Evolutionary conservation across 805 yeast species (phyloP).

Genomic region (Hanseniaspora opuntiae): DNA sequence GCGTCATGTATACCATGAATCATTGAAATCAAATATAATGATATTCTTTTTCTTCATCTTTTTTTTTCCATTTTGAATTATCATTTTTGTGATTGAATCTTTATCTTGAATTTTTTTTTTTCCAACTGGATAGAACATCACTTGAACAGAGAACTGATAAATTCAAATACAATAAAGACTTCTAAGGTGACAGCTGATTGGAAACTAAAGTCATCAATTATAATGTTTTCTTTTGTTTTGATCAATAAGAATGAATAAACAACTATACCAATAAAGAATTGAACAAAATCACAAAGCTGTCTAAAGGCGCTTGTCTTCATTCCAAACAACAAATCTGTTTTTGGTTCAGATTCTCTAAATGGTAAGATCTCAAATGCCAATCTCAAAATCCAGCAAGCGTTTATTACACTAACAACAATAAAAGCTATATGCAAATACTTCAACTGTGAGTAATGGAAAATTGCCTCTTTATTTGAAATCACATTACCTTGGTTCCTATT

Average conservation of each 20-base stretch:
- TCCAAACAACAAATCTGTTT: background rate
- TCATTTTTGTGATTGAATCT: background rate
- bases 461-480: background rate
- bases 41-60: too few relatives aligned
- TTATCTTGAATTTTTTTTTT: background rate
- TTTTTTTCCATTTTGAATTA: background rate
- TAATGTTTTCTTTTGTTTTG: background rate
- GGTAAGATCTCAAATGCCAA: background rate
- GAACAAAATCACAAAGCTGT: background rate
- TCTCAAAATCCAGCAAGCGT: background rate
- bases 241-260: background rate
- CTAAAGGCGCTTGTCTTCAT: background rate
- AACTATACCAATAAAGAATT: background rate
- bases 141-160: background rate
- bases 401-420: background rate
- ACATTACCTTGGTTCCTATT: background rate
- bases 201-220: background rate
- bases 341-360: background rate
- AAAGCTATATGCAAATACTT: conserved; percentile 14
- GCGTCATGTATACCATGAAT: too few relatives aligned
- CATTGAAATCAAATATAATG: too few relatives aligned
- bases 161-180: background rate
- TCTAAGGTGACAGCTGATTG: background rate
- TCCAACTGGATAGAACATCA: background rate
- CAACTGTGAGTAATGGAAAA: conserved; percentile 6